These are phyloP conservation scores for Stagonosporopsis cucurbitacearum DNA, from an alignment of 2,329 filamentous ascomycete species.

Conservation along the genomic window DNA sequence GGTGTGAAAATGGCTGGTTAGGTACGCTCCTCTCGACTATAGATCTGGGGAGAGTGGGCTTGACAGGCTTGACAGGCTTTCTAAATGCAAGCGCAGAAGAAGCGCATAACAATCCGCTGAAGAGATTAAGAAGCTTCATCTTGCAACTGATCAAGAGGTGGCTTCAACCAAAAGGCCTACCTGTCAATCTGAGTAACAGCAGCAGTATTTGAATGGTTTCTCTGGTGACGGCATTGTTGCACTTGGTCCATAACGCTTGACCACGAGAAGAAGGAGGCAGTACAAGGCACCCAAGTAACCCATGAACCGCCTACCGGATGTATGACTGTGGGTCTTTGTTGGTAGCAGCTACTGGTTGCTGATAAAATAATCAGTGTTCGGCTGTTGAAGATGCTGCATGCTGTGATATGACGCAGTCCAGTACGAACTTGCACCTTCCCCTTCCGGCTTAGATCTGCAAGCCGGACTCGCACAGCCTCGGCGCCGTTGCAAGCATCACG, in stretches of 20 bases:
- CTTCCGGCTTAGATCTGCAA: slow-evolving; percentile 2
- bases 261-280: slow-evolving; percentile 28
- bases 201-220: slow-evolving; percentile 28
- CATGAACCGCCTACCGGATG: not conserved
- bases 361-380: slow-evolving; percentile 1
- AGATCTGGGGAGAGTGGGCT: slow-evolving; percentile 35
- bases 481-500: not conserved
- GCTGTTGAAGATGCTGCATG: not conserved
- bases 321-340: not conserved
- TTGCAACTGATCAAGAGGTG: slow-evolving; percentile 21
- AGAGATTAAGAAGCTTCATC: slow-evolving; percentile 43
- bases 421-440: slow-evolving; percentile 12
- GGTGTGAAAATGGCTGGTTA: slow-evolving; percentile 39
- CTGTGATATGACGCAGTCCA: slow-evolving; percentile 8
- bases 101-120: slow-evolving; percentile 39
- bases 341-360: slow-evolving; percentile 1
- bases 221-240: slow-evolving; percentile 19
- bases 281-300: not conserved
- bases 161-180: slow-evolving; percentile 8
- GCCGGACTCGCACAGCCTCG: slow-evolving; percentile 2
- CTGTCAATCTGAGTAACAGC: not conserved
- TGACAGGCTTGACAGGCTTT: slow-evolving; percentile 34
- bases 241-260: slow-evolving; percentile 19
- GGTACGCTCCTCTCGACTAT: slow-evolving; percentile 37
- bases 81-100: slow-evolving; percentile 39